A percentile compares a stretch with the other conserved stretches of the same genome.
These are phyloP conservation scores for Hippophae gyantsensis DNA, from an alignment of 306 rosid species.

Conservation along the genomic window DNA sequence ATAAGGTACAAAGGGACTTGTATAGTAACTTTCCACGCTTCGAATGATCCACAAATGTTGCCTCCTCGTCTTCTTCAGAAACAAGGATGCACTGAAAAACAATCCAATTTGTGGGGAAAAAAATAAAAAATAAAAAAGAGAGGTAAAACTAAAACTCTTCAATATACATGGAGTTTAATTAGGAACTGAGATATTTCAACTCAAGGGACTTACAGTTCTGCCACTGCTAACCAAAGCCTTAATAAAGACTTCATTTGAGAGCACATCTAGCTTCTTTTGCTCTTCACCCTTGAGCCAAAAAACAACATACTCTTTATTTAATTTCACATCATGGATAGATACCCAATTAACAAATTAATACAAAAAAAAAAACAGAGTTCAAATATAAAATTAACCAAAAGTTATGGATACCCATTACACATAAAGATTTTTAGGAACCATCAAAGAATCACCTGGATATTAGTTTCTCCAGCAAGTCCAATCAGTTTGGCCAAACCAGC, in stretches of 20 bases:
- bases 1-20: not conserved
- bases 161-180: not conserved
- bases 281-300: slow-evolving; percentile 75
- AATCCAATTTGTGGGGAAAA: too few species aligned
- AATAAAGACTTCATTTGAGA: slow-evolving; percentile 84
- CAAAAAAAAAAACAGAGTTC: not conserved
- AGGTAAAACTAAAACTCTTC: slow-evolving; percentile 18
- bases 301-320: not conserved
- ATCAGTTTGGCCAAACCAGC: slow-evolving; percentile 97
- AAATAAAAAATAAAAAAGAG: not conserved
- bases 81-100: slow-evolving; percentile 67
- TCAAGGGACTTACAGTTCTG: slow-evolving; percentile 58
- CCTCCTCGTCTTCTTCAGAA: slow-evolving; percentile 93
- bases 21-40: slow-evolving; percentile 38
- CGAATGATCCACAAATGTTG: slow-evolving; percentile 67
- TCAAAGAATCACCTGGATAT: slow-evolving; percentile 57
- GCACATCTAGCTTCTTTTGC: slow-evolving; percentile 94
- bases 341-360: slow-evolving; percentile 4
- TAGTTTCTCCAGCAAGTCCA: slow-evolving; percentile 99
- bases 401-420: not conserved
- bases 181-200: slow-evolving; percentile 1
- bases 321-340: not conserved
- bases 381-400: not conserved
- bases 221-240: slow-evolving; percentile 95
- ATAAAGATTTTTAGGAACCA: not conserved